These are phyloP conservation scores for Hymenoscyphus repandus DNA, from an alignment of 2,329 filamentous ascomycete genomes.

Conservation along the genomic window DNA sequence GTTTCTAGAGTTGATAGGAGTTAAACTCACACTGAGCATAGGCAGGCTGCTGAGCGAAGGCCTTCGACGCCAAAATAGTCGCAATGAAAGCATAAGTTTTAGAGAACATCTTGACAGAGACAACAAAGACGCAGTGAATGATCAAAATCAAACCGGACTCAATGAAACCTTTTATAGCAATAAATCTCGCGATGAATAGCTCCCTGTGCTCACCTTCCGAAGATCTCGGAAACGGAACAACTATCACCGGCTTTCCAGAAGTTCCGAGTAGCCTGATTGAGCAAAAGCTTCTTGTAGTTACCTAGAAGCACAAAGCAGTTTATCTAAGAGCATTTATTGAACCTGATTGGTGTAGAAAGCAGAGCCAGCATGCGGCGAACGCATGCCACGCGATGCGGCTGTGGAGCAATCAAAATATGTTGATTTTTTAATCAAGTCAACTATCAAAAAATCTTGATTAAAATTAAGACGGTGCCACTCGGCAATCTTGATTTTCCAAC, in stretches of 20 bases:
- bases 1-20: background rate
- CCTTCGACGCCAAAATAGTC: conserved; percentile 28
- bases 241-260: conserved; percentile 20
- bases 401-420: background rate
- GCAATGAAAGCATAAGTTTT: conserved; percentile 26
- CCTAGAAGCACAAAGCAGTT: background rate
- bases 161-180: conserved; percentile 13
- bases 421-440: background rate
- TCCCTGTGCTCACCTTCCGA: conserved; percentile 2
- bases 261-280: conserved; percentile 23
- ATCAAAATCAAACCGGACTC: background rate
- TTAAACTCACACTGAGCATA: conserved; percentile 28
- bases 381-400: background rate
- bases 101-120: conserved; percentile 22
- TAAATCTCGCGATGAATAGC: background rate
- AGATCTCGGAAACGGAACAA: conserved; percentile 14
- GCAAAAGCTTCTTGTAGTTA: conserved; percentile 5
- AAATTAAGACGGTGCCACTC: background rate
- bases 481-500: background rate
- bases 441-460: background rate
- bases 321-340: background rate
- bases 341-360: conserved; percentile 4
- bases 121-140: background rate
- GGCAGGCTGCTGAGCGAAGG: conserved; percentile 22
- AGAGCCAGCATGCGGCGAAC: background rate